phyloP scores from a whole-genome alignment of 495 filamentous ascomycete species.

The Beverwykella pulmonaria region DNA sequence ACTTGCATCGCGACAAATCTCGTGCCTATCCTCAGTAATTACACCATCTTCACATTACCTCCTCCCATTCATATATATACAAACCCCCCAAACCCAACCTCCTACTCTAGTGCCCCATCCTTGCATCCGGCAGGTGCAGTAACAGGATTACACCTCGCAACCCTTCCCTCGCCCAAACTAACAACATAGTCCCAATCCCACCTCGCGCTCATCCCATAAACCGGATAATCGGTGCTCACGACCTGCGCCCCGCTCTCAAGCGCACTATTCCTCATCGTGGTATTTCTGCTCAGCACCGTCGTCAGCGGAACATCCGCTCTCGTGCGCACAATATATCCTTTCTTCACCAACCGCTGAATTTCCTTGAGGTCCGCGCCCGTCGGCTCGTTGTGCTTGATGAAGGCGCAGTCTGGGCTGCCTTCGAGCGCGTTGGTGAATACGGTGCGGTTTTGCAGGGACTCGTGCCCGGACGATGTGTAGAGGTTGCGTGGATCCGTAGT shows the following conservation, averaged over 20 bases:
- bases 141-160: conserved; percentile 27
- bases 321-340: conserved; percentile 43
- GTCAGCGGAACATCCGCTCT: conserved; percentile 40
- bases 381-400: conserved; percentile 43
- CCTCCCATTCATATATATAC: too few relatives aligned
- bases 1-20: too few relatives aligned
- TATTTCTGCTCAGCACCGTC: conserved; percentile 30
- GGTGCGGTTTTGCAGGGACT: conserved; percentile 38
- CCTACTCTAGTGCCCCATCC: conserved; percentile 9
- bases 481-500: conserved; percentile 29
- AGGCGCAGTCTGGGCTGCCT: conserved; percentile 37
- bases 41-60: too few relatives aligned
- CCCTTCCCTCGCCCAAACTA: conserved; percentile 10
- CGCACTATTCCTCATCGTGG: conserved; percentile 18
- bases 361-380: conserved; percentile 28
- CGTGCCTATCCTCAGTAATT: too few relatives aligned
- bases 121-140: conserved; percentile 1
- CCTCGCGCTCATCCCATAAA: conserved; percentile 16
- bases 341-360: conserved; percentile 41
- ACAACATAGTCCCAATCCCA: conserved; percentile 26
- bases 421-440: conserved; percentile 44
- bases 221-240: conserved; percentile 27
- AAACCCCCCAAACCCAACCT: too few relatives aligned
- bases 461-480: conserved; percentile 32
- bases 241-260: conserved; percentile 26